These are phyloP conservation scores for Xylariales sp. DNA, from an alignment of 2,329 filamentous ascomycete genomes.

Conservation along the genomic window DNA sequence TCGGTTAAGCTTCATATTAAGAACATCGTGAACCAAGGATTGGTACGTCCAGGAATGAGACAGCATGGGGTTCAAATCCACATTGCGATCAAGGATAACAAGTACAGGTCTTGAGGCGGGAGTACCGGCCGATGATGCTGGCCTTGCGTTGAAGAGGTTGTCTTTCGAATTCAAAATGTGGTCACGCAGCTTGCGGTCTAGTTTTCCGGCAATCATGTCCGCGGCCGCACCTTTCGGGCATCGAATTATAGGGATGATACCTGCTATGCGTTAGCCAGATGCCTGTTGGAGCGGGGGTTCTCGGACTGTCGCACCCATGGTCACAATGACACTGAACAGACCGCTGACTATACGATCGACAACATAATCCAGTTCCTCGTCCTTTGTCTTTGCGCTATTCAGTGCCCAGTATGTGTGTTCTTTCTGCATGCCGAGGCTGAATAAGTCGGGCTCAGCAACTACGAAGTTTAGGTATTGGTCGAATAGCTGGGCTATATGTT, in stretches of 20 bases:
- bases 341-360: constrained; percentile 94
- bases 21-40: constrained; percentile 76
- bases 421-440: constrained; percentile 92
- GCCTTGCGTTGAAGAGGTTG: constrained; percentile 82
- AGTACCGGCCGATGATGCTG: constrained; percentile 68
- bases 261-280: constrained; percentile 55
- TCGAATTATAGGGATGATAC: constrained; percentile 92
- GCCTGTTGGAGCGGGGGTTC: not conserved
- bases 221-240: constrained; percentile 93
- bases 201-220: constrained; percentile 91
- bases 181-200: constrained; percentile 94
- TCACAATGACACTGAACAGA: constrained; percentile 98
- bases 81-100: constrained; percentile 92
- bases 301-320: constrained; percentile 76
- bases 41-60: constrained; percentile 91
- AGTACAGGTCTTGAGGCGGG: constrained; percentile 86
- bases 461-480: constrained; percentile 99
- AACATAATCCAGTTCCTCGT: constrained; percentile 87
- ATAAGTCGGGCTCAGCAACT: constrained; percentile 93
- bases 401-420: constrained; percentile 94
- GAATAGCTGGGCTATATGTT: constrained; percentile 90
- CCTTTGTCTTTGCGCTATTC: constrained; percentile 90
- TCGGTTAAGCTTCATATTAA: constrained; percentile 86
- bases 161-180: constrained; percentile 98
- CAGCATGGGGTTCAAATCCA: constrained; percentile 97